Conservation (phyloP, 2,329 filamentous ascomycete genomes). For the Pleoardoris graminearum region DNA sequence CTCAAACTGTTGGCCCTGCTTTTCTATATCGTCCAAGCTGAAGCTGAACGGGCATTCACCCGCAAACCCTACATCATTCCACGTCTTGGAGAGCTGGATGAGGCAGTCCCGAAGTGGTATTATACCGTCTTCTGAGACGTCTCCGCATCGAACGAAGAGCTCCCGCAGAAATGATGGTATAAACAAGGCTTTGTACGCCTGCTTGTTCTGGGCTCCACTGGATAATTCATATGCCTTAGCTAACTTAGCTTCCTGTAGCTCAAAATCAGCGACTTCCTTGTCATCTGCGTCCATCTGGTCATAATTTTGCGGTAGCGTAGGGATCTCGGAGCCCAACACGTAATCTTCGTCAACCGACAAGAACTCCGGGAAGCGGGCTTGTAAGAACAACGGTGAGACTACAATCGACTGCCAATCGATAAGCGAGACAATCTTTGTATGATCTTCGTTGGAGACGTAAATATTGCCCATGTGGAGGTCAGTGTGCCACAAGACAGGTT, state of each 20-base stretch:
- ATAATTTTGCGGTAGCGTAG: conserved; percentile 14
- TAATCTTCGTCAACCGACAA: conserved; percentile 25
- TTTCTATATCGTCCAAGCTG: conserved; percentile 25
- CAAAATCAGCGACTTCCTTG: conserved; percentile 8
- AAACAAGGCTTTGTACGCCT: conserved; percentile 26
- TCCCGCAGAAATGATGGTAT: conserved; percentile 37
- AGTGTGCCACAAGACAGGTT: conserved; percentile 37
- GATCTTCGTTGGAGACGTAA: conserved; percentile 26
- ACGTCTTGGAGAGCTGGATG: conserved; percentile 36
- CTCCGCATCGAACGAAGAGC: conserved; percentile 35
- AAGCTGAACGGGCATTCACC: conserved; percentile 26
- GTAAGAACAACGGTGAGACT: conserved; percentile 26
- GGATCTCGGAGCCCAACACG: conserved; percentile 3
- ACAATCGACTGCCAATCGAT: conserved; percentile 32
- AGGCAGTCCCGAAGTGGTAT: conserved; percentile 42
- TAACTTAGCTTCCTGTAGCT: conserved; percentile 13
- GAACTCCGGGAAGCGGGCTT: conserved; percentile 24
- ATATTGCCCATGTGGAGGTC: conserved; percentile 48
- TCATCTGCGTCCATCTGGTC: conserved; percentile 15
- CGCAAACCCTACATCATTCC: conserved; percentile 28
- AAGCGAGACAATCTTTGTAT: conserved; percentile 23
- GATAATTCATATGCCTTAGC: conserved; percentile 39
- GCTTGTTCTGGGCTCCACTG: conserved; percentile 24
- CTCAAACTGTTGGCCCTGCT: conserved; percentile 34
- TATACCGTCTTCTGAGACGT: conserved; percentile 34